Conservation (phyloP, 2,329 filamentous ascomycete genomes). For the Fusarium mundagurra region DNA sequence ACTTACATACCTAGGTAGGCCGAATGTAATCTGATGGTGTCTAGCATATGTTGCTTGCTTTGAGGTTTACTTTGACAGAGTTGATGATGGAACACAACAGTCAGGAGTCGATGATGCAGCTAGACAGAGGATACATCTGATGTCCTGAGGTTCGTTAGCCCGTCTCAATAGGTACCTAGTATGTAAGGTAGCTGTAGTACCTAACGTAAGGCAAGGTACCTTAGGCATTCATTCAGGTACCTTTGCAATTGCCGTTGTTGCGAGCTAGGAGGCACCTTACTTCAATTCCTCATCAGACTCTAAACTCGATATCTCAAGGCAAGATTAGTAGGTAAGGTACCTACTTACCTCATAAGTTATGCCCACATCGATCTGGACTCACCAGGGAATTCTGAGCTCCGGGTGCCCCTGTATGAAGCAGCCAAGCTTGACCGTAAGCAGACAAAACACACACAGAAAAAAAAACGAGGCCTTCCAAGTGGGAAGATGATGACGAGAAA, state of each 20-base stretch:
- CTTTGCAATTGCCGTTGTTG: too few relatives aligned
- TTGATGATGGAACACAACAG: conserved; percentile 3
- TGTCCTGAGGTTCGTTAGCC: conserved; percentile 16
- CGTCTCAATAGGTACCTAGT: not conserved
- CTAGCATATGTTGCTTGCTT: conserved; percentile 4
- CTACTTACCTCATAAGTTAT: not conserved
- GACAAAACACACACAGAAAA: not conserved
- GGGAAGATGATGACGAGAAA: conserved; percentile 28
- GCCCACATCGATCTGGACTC: conserved; percentile 5
- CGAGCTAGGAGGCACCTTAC: too few relatives aligned
- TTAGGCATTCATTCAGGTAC: too few relatives aligned
- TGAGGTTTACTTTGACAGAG: not conserved
- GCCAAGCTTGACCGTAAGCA: not conserved
- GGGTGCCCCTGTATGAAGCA: conserved; percentile 9
- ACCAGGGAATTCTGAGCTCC: not conserved
- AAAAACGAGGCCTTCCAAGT: conserved; percentile 35
- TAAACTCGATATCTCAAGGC: too few relatives aligned
- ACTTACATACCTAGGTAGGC: conserved; percentile 18
- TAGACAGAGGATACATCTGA: conserved; percentile 10
- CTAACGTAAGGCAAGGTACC: not conserved
- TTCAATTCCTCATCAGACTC: too few relatives aligned
- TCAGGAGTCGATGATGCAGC: not conserved
- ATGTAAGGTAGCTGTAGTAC: too few relatives aligned
- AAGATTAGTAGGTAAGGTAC: too few relatives aligned
- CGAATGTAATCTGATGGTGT: conserved; percentile 21